Base-by-base conservation (phyloP, 2,329 filamentous ascomycete genomes). In the Fusarium sp. region DNA sequence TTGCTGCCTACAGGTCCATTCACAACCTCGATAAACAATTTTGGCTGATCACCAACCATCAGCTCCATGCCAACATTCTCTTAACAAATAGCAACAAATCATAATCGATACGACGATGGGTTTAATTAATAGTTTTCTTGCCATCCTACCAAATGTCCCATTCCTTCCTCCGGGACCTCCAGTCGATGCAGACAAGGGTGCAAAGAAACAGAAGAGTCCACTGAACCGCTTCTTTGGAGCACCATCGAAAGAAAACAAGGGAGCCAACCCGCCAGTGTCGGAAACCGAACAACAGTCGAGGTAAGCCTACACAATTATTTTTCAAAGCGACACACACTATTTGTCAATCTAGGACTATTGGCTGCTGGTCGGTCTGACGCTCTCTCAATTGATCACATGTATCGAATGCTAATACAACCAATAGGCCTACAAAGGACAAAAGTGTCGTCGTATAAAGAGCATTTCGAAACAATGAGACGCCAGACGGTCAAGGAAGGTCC, bases 151-250 rank as follows among this genome's bases (percentile, higher is more conserved):
- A 9, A 47, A 15, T 9, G 13, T 58, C 1, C 54, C 54, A 6
- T 58, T 58, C 6, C 8, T 58, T 5, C 32, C 42, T 2, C 54
- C 42, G 1, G 42, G n/a, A 3, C 30, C 42, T 1, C 32, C 54
- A 3, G 4, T 5, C 0, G 9, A 44, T 4, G 32, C 19, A 3
- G 0, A 5, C 1, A 35, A 37, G 7, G 40, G 11, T 6, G 54
- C 0, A 28, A 18, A 9, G 9, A 19, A 44, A 4, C 38, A 43
- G 7, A 11, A 11, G 3, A 21, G 32, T 2, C 6, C 54, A 5
- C 8, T 37, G 9, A 15, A 19, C 3, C 54, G 54, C 4, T 46
- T 58, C 54, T 4, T 58, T 0, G 54, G 54, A 7, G 12, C 25
- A 6, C 18, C 44, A 6, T 11, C 25, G 2, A 9, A 30, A 30